phyloP scores from a whole-genome alignment of 2,329 filamentous ascomycete species.

The Colletotrichum tofieldiae region DNA sequence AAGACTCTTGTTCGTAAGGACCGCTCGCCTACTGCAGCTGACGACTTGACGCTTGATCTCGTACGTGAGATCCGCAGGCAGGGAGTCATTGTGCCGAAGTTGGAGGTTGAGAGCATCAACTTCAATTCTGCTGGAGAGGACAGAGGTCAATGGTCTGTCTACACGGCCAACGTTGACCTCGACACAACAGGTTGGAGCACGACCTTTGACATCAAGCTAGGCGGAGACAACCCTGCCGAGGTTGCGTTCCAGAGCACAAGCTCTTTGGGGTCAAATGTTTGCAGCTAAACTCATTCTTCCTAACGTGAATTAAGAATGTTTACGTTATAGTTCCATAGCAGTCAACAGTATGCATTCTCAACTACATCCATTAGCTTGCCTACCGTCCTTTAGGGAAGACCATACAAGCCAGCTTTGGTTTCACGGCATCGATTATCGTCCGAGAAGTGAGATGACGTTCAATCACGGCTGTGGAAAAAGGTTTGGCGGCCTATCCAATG shows the following conservation, averaged over 20 bases:
- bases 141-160: conserved; percentile 30
- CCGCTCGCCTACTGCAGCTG: conserved; percentile 12
- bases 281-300: conserved; percentile 5
- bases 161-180: conserved; percentile 22
- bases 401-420: neutral
- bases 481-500: too few relatives aligned
- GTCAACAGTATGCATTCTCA: too few relatives aligned
- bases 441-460: too few relatives aligned
- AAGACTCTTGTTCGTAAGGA: conserved; percentile 34
- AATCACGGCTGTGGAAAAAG: too few relatives aligned
- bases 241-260: conserved; percentile 26
- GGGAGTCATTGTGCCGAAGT: conserved; percentile 31
- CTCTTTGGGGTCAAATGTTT: neutral
- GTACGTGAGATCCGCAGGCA: conserved; percentile 34
- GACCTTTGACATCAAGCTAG: conserved; percentile 36
- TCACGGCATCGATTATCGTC: too few relatives aligned
- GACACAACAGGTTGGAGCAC: conserved; percentile 28
- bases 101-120: conserved; percentile 31
- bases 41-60: conserved; percentile 31
- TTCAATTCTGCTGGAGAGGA: conserved; percentile 33
- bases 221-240: conserved; percentile 19
- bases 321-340: neutral
- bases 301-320: neutral
- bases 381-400: neutral
- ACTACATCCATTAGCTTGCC: neutral